Evolutionary conservation across 805 yeast genomes (phyloP).

Genomic region (Cyberlindnera veronae): DNA sequence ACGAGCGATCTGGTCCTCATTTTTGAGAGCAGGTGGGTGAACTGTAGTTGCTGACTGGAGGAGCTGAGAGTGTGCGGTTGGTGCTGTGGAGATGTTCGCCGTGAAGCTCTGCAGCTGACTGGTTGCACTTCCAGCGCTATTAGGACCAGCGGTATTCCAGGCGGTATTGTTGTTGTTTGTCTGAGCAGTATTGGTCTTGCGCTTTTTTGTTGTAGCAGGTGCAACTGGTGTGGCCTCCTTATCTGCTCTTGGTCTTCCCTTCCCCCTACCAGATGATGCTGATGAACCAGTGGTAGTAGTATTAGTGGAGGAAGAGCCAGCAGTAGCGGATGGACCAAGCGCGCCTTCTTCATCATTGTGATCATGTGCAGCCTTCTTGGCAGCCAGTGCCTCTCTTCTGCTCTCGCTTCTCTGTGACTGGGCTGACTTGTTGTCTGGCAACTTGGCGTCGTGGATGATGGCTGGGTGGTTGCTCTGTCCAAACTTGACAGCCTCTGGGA

Average conservation of each 20-base stretch:
- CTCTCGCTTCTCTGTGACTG: constrained; percentile 80
- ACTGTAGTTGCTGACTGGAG: background rate
- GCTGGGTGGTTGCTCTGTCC: constrained; percentile 92
- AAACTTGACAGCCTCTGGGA: constrained; percentile 71
- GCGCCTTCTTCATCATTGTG: constrained; percentile 25
- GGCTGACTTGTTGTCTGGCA: constrained; percentile 53
- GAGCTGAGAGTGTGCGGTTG: constrained; percentile 4
- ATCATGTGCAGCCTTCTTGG: constrained; percentile 57
- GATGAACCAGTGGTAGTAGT: too few species aligned
- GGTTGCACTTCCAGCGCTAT: background rate
- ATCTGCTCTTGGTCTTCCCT: constrained; percentile 21
- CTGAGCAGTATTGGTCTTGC: constrained; percentile 18
- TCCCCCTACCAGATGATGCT: constrained; percentile 17
- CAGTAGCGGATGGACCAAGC: constrained; percentile 10
- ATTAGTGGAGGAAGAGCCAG: too few species aligned
- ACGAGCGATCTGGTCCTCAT: constrained; percentile 10
- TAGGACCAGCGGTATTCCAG: background rate
- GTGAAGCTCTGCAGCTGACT: constrained; percentile 5
- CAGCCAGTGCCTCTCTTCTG: constrained; percentile 90
- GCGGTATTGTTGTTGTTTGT: constrained; percentile 1
- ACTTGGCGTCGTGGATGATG: constrained; percentile 57
- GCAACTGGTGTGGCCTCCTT: constrained; percentile 25
- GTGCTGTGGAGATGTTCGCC: constrained; percentile 4
- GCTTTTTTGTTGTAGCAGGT: constrained; percentile 24
- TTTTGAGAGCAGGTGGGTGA: background rate